Base-by-base conservation (phyloP, 2,329 filamentous ascomycete genomes). In the Sporothrix humicola region DNA sequence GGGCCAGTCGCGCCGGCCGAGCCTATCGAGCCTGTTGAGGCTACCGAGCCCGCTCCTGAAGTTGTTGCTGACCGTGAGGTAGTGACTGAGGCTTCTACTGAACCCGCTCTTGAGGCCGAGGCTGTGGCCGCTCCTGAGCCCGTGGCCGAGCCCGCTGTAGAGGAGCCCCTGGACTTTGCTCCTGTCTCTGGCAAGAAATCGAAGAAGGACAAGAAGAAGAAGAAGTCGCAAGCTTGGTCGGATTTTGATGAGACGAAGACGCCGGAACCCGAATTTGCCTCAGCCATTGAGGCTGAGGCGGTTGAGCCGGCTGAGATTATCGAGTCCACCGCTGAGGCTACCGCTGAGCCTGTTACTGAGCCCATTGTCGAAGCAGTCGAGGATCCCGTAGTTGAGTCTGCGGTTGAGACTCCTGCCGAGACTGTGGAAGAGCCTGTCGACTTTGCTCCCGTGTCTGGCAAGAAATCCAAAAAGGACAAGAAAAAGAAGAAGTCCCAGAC, bases 381-480 rank as follows among this genome's bases (percentile, higher is more conserved):
- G 7, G 20, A 5, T 1, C n/a, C 61, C 26, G 20, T 3, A 37
- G 31, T 44, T 26, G 61, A 66, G 10, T 1, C 10, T 31, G n/a
- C 61, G 4, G 13, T 23, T 31, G 58, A 61, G 31, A 15, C 58
- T 61, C n/a, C 42, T n/a, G 61, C 61, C 10, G 61, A 65, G 10
- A n/a, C 61, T 26, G 61, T n/a, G 10, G 63, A 68, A 8, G 26
- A 37, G 8, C 26, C 26, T 4, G 2, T 31, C 6, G 63, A 68
- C 12, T n/a, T 50, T 15, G 44, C 63, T 31, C 17, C 66, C 6
- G 26, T 15, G 6, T 42, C 66, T 1, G n/a, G 42, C 46, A 23
- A 73, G 61, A 26, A 56, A 42, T 71, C 59, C 23, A 73, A 75
- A 13, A 73, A 75, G 65, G 66, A 65, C 56, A 73, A 73, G 58